A percentile compares a stretch with the other conserved stretches of the same genome.
These are phyloP conservation scores for Cladosporium sp. DNA, from an alignment of 2,329 filamentous ascomycete species.

Conservation along the genomic window DNA sequence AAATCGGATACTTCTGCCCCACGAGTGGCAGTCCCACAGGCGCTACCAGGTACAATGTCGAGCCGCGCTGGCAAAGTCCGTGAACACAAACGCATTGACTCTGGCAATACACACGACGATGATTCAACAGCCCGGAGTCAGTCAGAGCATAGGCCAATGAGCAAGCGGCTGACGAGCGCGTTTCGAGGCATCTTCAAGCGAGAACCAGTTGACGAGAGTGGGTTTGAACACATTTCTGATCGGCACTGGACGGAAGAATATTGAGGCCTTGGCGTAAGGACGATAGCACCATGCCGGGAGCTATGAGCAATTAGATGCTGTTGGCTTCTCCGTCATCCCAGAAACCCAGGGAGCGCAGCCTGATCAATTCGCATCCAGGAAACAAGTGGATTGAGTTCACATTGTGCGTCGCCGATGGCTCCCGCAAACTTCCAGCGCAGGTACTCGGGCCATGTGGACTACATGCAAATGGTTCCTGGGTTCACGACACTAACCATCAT, in stretches of 20 bases:
- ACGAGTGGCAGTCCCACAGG: background rate
- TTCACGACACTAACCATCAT: no score
- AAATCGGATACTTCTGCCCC: background rate
- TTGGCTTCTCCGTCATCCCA: background rate
- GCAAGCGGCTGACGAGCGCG: conserved; percentile 20
- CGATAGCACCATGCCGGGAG: no score
- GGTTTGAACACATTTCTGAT: conserved; percentile 24
- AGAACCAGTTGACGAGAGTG: conserved; percentile 21
- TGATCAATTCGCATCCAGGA: background rate
- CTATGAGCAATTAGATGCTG: no score
- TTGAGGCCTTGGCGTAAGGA: background rate
- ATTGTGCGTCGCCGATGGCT: no score
- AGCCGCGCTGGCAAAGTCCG: conserved; percentile 3
- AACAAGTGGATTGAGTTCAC: background rate
- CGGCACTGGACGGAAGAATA: conserved; percentile 30
- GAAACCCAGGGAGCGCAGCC: background rate
- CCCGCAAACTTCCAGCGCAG: background rate
- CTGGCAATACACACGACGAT: background rate
- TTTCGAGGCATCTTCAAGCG: conserved; percentile 26
- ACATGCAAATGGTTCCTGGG: background rate
- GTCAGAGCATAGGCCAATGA: no score
- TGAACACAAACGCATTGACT: no score
- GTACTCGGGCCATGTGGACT: background rate
- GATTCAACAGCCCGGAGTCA: background rate
- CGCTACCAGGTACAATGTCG: conserved; percentile 24